Evolutionary conservation across 2,329 filamentous ascomycete genomes (phyloP).

Genomic region (Alternaria angustiovoidea): DNA sequence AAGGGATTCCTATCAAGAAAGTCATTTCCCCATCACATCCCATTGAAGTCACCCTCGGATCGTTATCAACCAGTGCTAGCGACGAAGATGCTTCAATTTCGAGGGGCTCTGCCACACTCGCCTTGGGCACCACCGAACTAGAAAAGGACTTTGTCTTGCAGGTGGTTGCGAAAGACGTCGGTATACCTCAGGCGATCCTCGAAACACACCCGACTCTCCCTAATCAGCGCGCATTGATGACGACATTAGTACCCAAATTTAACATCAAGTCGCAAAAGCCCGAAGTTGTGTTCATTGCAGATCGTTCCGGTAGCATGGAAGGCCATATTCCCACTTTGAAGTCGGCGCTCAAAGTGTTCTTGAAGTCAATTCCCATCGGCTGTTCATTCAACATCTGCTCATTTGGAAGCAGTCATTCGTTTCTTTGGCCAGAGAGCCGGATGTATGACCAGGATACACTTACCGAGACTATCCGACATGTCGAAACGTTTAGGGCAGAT

Average conservation of each 20-base stretch:
- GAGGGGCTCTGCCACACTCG: conserved; percentile 6
- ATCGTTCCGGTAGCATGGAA: conserved; percentile 13
- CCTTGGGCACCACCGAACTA: background rate
- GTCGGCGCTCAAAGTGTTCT: conserved; percentile 9
- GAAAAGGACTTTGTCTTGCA: conserved; percentile 11
- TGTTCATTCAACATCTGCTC: conserved; percentile 17
- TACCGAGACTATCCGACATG: background rate
- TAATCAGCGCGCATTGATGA: conserved; percentile 13
- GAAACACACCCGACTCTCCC: conserved; percentile 5
- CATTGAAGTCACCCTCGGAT: conserved; percentile 13
- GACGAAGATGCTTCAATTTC: conserved; percentile 3
- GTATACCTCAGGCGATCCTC: conserved; percentile 10
- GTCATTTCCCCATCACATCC: conserved; percentile 11
- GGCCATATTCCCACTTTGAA: conserved; percentile 2
- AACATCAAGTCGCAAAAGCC: conserved; percentile 13
- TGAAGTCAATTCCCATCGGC: conserved; percentile 14
- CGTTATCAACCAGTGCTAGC: background rate
- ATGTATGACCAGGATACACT: conserved; percentile 4
- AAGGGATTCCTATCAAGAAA: conserved; percentile 6
- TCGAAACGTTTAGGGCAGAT: conserved; percentile 1
- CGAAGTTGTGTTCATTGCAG: conserved; percentile 12
- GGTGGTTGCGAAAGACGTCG: conserved; percentile 12
- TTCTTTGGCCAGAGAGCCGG: conserved; percentile 7
- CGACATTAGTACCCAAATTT: conserved; percentile 13
- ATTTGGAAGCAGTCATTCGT: background rate